Percentiles rank a stretch among this genome's conserved stretches.
Conservation (phyloP, 352 stramenopile species). For the Pythium oligandrum region DNA sequence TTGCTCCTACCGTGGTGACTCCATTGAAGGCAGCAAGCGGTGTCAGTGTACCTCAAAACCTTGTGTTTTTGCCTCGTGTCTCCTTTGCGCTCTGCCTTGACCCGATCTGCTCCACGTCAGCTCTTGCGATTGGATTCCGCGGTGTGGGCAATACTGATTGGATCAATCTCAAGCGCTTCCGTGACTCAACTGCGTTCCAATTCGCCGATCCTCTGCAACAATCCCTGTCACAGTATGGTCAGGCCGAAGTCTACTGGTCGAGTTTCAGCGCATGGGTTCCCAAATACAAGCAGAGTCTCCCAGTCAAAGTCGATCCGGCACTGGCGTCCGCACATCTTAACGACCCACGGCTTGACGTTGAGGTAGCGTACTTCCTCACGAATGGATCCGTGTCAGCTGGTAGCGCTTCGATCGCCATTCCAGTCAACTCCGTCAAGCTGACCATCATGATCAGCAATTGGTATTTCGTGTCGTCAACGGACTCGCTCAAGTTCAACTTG, state of each 20-base stretch:
- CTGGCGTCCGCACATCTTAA: not conserved
- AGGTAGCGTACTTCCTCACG: not conserved
- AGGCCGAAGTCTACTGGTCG: not conserved
- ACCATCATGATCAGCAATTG: not conserved
- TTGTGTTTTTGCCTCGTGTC: not conserved
- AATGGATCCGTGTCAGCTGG: not conserved
- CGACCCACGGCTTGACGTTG: not conserved
- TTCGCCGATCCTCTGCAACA: not conserved
- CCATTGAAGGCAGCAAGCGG: not conserved
- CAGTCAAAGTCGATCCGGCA: not conserved
- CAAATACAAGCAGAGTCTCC: not conserved
- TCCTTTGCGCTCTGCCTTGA: slow-evolving; percentile 6
- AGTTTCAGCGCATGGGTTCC: slow-evolving; percentile 3
- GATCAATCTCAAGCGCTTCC: not conserved
- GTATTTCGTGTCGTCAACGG: not conserved
- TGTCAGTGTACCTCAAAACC: not conserved
- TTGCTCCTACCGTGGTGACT: not conserved
- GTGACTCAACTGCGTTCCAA: slow-evolving; percentile 1
- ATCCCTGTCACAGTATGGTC: not conserved
- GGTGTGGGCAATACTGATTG: not conserved
- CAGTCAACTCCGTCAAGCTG: not conserved
- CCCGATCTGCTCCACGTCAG: not conserved
- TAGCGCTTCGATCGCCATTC: not conserved
- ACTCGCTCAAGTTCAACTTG: slow-evolving; percentile 1
- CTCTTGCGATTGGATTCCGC: slow-evolving; percentile 1